phyloP scores from a whole-genome alignment of 768 basidiomycete genomes.

The Chalciporus sphaerocephalus region DNA sequence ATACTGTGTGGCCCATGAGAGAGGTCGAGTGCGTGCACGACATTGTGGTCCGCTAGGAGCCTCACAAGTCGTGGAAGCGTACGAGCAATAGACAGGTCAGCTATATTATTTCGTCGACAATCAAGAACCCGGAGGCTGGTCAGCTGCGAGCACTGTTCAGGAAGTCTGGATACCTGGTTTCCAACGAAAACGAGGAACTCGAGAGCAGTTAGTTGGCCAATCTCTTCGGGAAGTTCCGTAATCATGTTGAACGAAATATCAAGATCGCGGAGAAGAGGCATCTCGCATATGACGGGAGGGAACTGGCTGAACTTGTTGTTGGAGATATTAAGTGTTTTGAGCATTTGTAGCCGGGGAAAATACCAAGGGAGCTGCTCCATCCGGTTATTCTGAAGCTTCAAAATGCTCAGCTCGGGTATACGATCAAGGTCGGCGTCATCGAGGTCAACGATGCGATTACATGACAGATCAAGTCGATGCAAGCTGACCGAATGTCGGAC shows the following conservation, averaged over 20 bases:
- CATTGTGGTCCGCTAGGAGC: slow-evolving; percentile 79
- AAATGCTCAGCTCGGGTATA: slow-evolving; percentile 60
- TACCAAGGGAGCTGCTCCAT: slow-evolving; percentile 83
- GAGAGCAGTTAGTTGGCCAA: slow-evolving; percentile 65
- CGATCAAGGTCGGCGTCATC: slow-evolving; percentile 81
- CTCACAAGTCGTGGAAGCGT: slow-evolving; percentile 63
- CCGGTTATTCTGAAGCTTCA: slow-evolving; percentile 88
- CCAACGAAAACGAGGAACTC: slow-evolving; percentile 79
- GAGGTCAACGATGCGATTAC: slow-evolving; percentile 85
- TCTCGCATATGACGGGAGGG: slow-evolving; percentile 69
- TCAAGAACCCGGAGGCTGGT: slow-evolving; percentile 67
- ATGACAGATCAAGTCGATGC: slow-evolving; percentile 80
- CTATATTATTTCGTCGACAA: slow-evolving; percentile 79
- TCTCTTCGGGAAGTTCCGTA: slow-evolving; percentile 70
- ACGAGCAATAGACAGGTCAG: slow-evolving; percentile 66
- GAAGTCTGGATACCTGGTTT: slow-evolving; percentile 74
- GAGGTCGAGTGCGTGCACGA: slow-evolving; percentile 74
- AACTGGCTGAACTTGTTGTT: slow-evolving; percentile 88
- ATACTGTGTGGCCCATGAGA: slow-evolving; percentile 63
- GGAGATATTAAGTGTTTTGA: slow-evolving; percentile 85
- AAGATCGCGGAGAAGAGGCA: slow-evolving; percentile 73
- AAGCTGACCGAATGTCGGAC: slow-evolving; percentile 72
- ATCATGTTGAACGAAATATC: slow-evolving; percentile 96
- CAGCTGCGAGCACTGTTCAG: slow-evolving; percentile 54
- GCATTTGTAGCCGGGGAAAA: slow-evolving; percentile 66